phyloP scores from a whole-genome alignment of 2,329 filamentous ascomycete species.

The Clonostachys rhizophaga region DNA sequence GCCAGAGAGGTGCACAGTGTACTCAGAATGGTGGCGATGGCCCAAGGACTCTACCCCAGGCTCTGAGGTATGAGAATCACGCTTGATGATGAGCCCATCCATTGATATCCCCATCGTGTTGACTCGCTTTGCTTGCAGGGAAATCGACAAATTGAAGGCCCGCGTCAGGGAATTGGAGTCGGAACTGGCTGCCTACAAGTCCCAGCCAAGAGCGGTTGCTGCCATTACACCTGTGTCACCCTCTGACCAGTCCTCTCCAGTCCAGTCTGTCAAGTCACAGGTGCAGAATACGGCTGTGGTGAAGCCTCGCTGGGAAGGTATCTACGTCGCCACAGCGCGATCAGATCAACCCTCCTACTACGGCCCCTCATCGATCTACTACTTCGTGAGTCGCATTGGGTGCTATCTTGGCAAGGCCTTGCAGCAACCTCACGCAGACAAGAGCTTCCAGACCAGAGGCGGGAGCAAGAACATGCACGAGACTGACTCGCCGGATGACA shows the following conservation, averaged over 20 bases:
- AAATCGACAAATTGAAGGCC: constrained; percentile 26
- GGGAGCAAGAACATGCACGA: constrained; percentile 3
- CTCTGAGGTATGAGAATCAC: constrained; percentile 7
- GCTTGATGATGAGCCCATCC: no score
- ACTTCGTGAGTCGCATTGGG: constrained; percentile 36
- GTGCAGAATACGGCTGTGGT: neutral
- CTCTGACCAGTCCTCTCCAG: constrained; percentile 3
- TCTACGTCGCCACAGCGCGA: constrained; percentile 26
- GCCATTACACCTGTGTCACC: constrained; percentile 1
- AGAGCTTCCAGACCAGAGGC: constrained; percentile 7
- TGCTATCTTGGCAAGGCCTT: constrained; percentile 23
- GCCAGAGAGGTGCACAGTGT: constrained; percentile 6
- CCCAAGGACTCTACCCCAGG: constrained; percentile 3
- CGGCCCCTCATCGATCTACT: constrained; percentile 36
- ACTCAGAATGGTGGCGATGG: constrained; percentile 4
- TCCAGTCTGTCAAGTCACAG: neutral
- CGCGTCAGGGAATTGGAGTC: constrained; percentile 20
- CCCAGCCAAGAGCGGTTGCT: neutral
- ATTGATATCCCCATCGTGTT: no score
- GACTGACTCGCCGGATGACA: neutral
- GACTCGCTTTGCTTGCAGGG: constrained; percentile 6
- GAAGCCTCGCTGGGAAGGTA: constrained; percentile 16
- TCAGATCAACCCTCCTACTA: constrained; percentile 31
- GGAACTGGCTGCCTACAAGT: constrained; percentile 7
- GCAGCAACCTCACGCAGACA: constrained; percentile 13